Base-by-base conservation (phyloP, 2,329 filamentous ascomycete genomes). In the Colletotrichum sp. region DNA sequence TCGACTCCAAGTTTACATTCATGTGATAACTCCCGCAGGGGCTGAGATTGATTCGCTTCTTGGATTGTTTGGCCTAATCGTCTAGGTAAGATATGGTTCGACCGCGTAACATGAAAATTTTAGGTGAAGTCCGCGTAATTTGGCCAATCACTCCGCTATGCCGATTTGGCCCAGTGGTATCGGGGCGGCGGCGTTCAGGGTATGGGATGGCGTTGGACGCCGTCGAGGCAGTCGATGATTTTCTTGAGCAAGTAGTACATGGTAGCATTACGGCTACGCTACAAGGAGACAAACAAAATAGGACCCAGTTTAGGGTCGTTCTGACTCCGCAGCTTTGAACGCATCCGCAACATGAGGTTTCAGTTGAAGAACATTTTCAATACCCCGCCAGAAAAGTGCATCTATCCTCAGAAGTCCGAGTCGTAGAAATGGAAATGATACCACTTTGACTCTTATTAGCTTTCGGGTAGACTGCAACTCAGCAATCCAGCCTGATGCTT, bases 171-270 rank as follows among this genome's bases (percentile, higher is more conserved):
- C n/a, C 26, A 32, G n/a, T 14, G 13, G 7, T 34, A 16, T 16
- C 55, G 28, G 32, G 34, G 13, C 32, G n/a, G 4, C 7, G 56
- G 48, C 13, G 5, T 65, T 58, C 61, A 71, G 61, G 48, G 61
- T 36, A 83, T 52, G 84, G 83, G 7, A 85, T 85, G 84, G 83
- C 85, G 0, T 18, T 82, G 24, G 84, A 85, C 43, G 81, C 84
- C 1, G 83, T 85, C 12, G 63, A 68, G n/a, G 73, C 75, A 14
- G 79, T 80, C 2, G 80, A 83, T 7, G 80, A 82, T 58, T 26
- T 83, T 8, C 65, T 84, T 6, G 16, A 16, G 4, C 16, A 14
- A 10, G n/a, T 63, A 9, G 21, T 16, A 7, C 4, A 26, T 8
- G 16, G 8, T 18, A 28, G 16, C 14, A 18, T 8, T 16, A 28